Evolutionary conservation across 1,284 basidiomycete genomes (phyloP).

Genomic region (Microbotryomycetes sp.): DNA sequence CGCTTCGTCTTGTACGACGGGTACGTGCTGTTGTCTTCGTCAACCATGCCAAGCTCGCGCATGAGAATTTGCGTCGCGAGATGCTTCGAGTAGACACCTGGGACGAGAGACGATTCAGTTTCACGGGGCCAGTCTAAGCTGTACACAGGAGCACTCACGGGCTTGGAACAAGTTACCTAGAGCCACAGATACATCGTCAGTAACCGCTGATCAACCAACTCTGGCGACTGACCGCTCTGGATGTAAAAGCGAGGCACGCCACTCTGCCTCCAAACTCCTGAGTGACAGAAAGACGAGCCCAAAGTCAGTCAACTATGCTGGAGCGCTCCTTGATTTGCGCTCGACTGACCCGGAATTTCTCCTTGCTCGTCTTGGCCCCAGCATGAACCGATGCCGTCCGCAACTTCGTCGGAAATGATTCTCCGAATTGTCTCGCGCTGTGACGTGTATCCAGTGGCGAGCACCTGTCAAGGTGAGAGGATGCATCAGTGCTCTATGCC

Average conservation of each 20-base stretch:
- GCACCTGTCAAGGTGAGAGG: background rate
- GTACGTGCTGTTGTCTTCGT: constrained; percentile 13
- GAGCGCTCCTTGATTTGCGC: rapidly evolving
- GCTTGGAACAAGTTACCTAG: constrained; percentile 33
- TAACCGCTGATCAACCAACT: background rate
- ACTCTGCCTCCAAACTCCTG: constrained; percentile 48
- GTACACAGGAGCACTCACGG: background rate
- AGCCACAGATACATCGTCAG: background rate
- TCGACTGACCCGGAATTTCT: constrained; percentile 45
- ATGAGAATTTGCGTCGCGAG: constrained; percentile 32
- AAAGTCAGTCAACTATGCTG: background rate
- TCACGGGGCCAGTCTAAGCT: background rate
- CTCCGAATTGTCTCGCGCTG: constrained; percentile 43
- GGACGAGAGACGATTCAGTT: too few species aligned
- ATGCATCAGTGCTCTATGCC: background rate
- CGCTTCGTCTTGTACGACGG: constrained; percentile 28
- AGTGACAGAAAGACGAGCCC: background rate
- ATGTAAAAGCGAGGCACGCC: constrained; percentile 53
- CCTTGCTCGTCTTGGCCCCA: constrained; percentile 54
- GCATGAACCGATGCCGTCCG: constrained; percentile 46
- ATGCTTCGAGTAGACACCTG: constrained; percentile 11
- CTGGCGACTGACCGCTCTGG: constrained; percentile 40
- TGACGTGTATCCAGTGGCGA: constrained; percentile 33
- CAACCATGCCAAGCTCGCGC: constrained; percentile 32
- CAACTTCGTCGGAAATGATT: constrained; percentile 50